Evolutionary conservation across 257 asterid genomes (phyloP).

Genomic region (Orobanche coerulescens): DNA sequence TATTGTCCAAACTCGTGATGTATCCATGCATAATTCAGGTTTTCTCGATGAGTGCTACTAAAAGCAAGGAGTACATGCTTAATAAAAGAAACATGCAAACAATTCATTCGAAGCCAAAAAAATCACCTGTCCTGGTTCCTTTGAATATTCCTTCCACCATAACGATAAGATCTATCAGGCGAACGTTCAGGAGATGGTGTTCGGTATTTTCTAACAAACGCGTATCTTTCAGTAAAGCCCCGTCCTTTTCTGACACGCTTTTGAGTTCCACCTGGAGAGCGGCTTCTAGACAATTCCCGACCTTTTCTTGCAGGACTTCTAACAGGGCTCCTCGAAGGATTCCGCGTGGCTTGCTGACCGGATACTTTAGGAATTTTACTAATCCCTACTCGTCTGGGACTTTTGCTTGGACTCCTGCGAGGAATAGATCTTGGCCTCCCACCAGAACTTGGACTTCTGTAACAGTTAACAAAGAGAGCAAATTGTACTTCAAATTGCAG

Average conservation of each 20-base stretch:
- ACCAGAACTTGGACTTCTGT: slow-evolving; percentile 38
- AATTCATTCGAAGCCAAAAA: not conserved
- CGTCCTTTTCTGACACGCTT: slow-evolving; percentile 95
- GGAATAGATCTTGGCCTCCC: slow-evolving; percentile 34
- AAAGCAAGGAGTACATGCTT: too few relatives aligned
- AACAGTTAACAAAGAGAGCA: too few relatives aligned
- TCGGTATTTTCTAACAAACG: slow-evolving; percentile 83
- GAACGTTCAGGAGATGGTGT: slow-evolving; percentile 90
- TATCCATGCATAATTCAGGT: too few relatives aligned
- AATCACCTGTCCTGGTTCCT: slow-evolving; percentile 67
- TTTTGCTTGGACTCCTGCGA: slow-evolving; percentile 34
- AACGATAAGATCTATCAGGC: slow-evolving; percentile 53
- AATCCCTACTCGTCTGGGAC: slow-evolving; percentile 31
- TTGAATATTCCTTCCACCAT: slow-evolving; percentile 64
- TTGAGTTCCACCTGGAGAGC: slow-evolving; percentile 69
- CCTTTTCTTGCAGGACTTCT: slow-evolving; percentile 34
- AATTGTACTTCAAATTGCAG: slow-evolving; percentile 5
- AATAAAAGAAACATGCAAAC: too few relatives aligned
- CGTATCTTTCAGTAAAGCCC: slow-evolving; percentile 76
- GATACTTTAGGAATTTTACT: slow-evolving; percentile 25
- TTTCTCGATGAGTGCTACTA: too few relatives aligned
- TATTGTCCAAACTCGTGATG: too few relatives aligned
- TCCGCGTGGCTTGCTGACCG: slow-evolving; percentile 30
- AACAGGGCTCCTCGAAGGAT: slow-evolving; percentile 34
- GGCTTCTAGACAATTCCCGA: slow-evolving; percentile 42